These are phyloP conservation scores for Camelina laxa DNA, from an alignment of 345 rosid species.

Conservation along the genomic window DNA sequence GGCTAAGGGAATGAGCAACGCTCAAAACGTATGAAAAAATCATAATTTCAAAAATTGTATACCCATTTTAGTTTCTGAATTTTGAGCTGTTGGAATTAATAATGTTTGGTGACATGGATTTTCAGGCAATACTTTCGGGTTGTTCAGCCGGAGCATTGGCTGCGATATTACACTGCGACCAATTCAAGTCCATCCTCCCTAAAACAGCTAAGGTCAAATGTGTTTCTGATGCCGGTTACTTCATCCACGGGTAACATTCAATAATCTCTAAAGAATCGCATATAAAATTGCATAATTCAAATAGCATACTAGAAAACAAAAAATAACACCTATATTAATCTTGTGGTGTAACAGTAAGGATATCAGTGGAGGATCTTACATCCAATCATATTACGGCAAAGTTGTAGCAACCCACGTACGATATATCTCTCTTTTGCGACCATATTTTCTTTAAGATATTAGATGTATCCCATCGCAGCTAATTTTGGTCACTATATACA, in stretches of 20 bases:
- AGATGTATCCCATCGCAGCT: neutral
- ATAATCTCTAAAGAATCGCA: neutral
- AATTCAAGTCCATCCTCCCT: constrained; percentile 71
- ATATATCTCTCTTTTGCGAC: neutral
- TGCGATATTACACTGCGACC: constrained; percentile 83
- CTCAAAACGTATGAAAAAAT: constrained; percentile 61
- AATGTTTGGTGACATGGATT: constrained; percentile 8
- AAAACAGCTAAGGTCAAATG: constrained; percentile 76
- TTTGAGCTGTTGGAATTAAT: neutral
- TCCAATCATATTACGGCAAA: constrained; percentile 63
- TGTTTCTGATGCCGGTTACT: constrained; percentile 93
- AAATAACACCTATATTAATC: neutral
- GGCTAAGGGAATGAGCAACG: constrained; percentile 83
- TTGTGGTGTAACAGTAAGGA: constrained; percentile 62
- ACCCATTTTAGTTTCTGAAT: neutral
- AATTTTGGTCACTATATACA: constrained; percentile 40
- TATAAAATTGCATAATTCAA: constrained; percentile 2
- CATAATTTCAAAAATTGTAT: neutral
- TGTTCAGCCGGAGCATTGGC: constrained; percentile 99
- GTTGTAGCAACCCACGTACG: constrained; percentile 78
- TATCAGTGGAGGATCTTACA: constrained; percentile 65
- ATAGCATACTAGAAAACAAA: neutral
- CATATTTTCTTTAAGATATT: neutral
- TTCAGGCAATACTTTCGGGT: constrained; percentile 90
- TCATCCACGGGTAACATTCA: constrained; percentile 73